Base-by-base conservation (phyloP, 495 filamentous ascomycete genomes). In the Parmelia sp. region DNA sequence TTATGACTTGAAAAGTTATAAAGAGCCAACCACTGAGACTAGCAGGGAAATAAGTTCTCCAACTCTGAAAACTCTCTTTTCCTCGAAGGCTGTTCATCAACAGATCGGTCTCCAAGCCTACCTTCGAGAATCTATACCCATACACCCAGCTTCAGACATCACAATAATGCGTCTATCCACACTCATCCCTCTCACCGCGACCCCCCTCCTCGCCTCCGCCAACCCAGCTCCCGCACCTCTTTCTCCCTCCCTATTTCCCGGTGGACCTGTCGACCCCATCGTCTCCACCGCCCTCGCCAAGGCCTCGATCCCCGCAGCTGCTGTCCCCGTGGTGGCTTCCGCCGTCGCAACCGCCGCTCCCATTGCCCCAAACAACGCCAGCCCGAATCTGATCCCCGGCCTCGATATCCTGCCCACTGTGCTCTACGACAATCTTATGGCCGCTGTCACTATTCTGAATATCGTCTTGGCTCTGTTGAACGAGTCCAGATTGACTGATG, bases 91-190 rank as follows among this genome's bases (percentile, higher is more conserved):
- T 29, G 14, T 8, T 29, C 14, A 53, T 53, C 49, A 12, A 31
- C n/a, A 23, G n/a, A 36, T 19, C 11, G 19, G 12, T 4, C 33
- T 5, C 23, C 21, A 0, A 64, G 14, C 25, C 27, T 49, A n/a
- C 8, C 7, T n/a, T 45, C 10, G 1, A 39, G 6, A 47, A 63
- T 11, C 21, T 21, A 14, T 8, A 61, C 19, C 3, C 2, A 25
- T 15, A 61, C 3, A 45, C 31, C 27, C 11, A 35, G 0, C 9
- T 21, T 12, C 55, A 57, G 7, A 35, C 33, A 15, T 15, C 31
- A 44, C 42, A 17, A 64, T 27, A 1, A 60, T 67, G 61, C 61
- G 57, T 58, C 25, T 49, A 27, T 44, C n/a, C 21, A 60, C 42
- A 17, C 6, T 60, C 61, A 35, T 67, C 37, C 36, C 55, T 29